Percentiles rank a stretch among this genome's conserved stretches.
These are phyloP conservation scores for Diaporthe sp. DNA, from an alignment of 2,329 filamentous ascomycete genomes.

Conservation along the genomic window DNA sequence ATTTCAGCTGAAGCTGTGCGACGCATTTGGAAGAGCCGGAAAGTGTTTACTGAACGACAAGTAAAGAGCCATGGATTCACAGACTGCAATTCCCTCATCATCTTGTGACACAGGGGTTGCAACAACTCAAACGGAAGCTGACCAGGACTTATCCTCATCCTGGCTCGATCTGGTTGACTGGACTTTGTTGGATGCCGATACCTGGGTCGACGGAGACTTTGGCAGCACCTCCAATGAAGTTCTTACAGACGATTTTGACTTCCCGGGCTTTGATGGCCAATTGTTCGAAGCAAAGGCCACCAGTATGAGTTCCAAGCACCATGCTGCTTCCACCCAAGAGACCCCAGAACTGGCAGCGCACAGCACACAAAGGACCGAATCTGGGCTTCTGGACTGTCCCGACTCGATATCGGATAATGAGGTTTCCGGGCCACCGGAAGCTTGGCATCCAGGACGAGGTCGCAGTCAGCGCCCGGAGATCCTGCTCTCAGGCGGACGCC, in stretches of 20 bases:
- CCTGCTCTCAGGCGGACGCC: too few species aligned
- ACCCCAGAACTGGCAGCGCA: accelerated
- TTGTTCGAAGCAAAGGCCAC: neutral
- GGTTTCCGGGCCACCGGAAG: neutral
- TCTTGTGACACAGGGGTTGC: neutral
- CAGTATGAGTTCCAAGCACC: neutral
- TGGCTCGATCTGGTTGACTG: neutral
- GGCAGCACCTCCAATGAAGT: neutral
- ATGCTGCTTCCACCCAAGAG: neutral
- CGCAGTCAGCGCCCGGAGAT: neutral
- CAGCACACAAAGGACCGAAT: neutral
- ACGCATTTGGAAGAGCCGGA: too few species aligned
- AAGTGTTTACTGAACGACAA: neutral
- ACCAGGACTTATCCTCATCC: neutral
- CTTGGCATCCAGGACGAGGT: neutral
- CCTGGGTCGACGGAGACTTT: neutral
- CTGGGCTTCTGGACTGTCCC: neutral
- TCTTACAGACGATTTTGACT: neutral
- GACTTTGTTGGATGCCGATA: neutral
- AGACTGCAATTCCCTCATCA: accelerated
- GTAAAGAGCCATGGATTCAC: neutral
- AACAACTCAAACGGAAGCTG: neutral
- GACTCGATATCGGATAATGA: neutral
- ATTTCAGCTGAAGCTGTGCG: too few species aligned
- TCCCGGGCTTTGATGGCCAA: neutral